Evolutionary conservation across 495 filamentous ascomycete genomes (phyloP).

Genomic region (Podospora pseudopauciseta): DNA sequence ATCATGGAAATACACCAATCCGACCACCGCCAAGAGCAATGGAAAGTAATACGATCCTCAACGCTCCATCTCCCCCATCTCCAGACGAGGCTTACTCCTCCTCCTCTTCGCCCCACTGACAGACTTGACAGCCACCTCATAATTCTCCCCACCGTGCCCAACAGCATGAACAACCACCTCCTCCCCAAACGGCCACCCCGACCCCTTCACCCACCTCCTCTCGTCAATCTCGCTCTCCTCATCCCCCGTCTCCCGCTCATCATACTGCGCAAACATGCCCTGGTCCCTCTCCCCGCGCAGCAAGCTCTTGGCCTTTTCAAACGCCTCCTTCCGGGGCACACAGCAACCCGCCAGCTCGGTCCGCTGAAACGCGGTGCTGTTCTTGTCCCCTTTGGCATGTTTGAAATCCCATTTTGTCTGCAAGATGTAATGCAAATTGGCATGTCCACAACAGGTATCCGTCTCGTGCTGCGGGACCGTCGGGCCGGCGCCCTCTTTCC

Average conservation of each 20-base stretch:
- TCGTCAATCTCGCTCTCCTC: slow-evolving; percentile 7
- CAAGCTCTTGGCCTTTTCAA: slow-evolving; percentile 27
- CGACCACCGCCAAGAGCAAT: too few species aligned
- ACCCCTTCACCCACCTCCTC: slow-evolving; percentile 3
- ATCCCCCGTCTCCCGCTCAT: slow-evolving; percentile 26
- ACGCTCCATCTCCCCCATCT: neutral
- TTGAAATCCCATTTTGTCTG: slow-evolving; percentile 39
- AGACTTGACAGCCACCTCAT: slow-evolving; percentile 35
- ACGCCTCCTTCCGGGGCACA: slow-evolving; percentile 27
- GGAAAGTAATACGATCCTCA: too few species aligned
- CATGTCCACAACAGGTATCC: slow-evolving; percentile 11
- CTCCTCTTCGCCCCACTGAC: slow-evolving; percentile 5
- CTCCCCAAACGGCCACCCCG: slow-evolving; percentile 45
- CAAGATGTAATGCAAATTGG: slow-evolving; percentile 41
- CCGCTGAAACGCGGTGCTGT: slow-evolving; percentile 28
- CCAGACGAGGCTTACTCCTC: neutral
- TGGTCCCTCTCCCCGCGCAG: slow-evolving; percentile 26
- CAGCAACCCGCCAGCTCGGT: slow-evolving; percentile 42
- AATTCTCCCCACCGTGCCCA: slow-evolving; percentile 40
- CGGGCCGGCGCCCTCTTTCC: slow-evolving; percentile 13
- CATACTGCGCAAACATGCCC: slow-evolving; percentile 39
- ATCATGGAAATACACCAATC: too few species aligned
- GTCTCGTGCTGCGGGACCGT: slow-evolving; percentile 22
- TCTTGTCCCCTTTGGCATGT: neutral
- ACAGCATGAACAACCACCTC: slow-evolving; percentile 44